phyloP scores from a whole-genome alignment of 1,284 basidiomycete species.

The Pyrrhoderma lamaoense region DNA sequence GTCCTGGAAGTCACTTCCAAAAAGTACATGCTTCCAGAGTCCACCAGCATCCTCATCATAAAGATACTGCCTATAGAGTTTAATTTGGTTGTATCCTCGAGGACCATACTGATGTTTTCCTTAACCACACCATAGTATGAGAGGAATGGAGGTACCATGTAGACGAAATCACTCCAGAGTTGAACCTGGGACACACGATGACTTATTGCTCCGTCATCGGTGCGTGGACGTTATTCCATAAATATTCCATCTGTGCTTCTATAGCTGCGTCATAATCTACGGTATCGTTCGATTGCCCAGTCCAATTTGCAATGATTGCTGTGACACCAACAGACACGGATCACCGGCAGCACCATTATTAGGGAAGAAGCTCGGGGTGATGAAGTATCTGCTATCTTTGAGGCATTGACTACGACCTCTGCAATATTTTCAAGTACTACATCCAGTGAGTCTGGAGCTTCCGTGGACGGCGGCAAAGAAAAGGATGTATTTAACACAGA shows the following conservation, averaged over 20 bases:
- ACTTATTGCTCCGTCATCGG: slow-evolving; percentile 73
- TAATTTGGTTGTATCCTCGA: slow-evolving; percentile 74
- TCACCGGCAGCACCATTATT: slow-evolving; percentile 69
- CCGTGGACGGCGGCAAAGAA: slow-evolving; percentile 24
- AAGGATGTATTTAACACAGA: slow-evolving; percentile 52
- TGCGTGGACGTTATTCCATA: slow-evolving; percentile 58
- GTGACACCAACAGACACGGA: slow-evolving; percentile 80
- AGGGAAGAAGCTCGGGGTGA: slow-evolving; percentile 46
- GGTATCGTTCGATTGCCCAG: slow-evolving; percentile 34
- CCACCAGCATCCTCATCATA: slow-evolving; percentile 39
- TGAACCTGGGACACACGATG: slow-evolving; percentile 63
- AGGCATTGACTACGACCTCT: slow-evolving; percentile 42
- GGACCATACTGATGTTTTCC: slow-evolving; percentile 59
- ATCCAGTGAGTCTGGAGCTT: slow-evolving; percentile 30
- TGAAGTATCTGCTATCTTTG: slow-evolving; percentile 25
- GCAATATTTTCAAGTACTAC: slow-evolving; percentile 53
- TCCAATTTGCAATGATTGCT: slow-evolving; percentile 74
- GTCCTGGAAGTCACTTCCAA: slow-evolving; percentile 46
- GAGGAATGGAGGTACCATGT: slow-evolving; percentile 90
- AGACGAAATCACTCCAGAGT: slow-evolving; percentile 71
- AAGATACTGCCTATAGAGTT: slow-evolving; percentile 65
- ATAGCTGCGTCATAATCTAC: slow-evolving; percentile 64
- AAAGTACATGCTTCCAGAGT: slow-evolving; percentile 65
- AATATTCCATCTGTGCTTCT: slow-evolving; percentile 60
- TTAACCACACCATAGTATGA: slow-evolving; percentile 80